Conservation (phyloP, 306 rosid genomes). For the Argentina anserina region DNA sequence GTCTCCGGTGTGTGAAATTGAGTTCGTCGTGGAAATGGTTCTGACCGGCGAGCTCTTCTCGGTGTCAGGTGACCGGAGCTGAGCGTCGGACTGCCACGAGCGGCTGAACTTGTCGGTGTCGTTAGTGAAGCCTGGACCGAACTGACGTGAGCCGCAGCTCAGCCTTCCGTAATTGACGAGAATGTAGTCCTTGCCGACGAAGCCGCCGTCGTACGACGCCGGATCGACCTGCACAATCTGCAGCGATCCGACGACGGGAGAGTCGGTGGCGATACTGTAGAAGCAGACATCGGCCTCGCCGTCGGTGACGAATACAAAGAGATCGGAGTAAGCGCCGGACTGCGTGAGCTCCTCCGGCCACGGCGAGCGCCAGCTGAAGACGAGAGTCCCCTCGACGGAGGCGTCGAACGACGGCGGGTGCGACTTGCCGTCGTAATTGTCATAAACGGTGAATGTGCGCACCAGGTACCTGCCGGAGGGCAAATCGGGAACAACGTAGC, state of each 20-base stretch:
- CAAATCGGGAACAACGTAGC: conserved; percentile 62
- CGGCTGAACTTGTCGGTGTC: conserved; percentile 72
- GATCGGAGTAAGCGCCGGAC: conserved; percentile 83
- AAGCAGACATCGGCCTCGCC: conserved; percentile 69
- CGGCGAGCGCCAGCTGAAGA: conserved; percentile 89
- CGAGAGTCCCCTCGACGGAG: conserved; percentile 68
- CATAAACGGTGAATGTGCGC: conserved; percentile 80
- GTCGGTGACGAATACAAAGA: conserved; percentile 45
- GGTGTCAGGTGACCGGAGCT: conserved; percentile 14
- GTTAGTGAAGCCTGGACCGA: conserved; percentile 84
- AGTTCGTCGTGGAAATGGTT: conserved; percentile 35
- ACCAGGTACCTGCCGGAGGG: conserved; percentile 61
- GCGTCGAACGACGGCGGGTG: conserved; percentile 88
- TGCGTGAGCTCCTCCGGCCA: conserved; percentile 61
- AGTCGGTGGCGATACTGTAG: conserved; percentile 86
- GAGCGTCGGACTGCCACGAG: conserved; percentile 76
- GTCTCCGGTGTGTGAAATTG: conserved; percentile 46
- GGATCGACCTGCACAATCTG: conserved; percentile 68
- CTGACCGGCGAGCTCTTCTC: not conserved
- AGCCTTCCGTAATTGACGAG: conserved; percentile 83
- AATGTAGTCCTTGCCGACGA: conserved; percentile 22
- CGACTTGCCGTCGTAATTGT: conserved; percentile 88
- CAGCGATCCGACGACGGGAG: conserved; percentile 74
- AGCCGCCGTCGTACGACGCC: conserved; percentile 46
- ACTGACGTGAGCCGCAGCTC: conserved; percentile 68